Evolutionary conservation across 257 asterid genomes (phyloP).

Genomic region (Plantago elongata): DNA sequence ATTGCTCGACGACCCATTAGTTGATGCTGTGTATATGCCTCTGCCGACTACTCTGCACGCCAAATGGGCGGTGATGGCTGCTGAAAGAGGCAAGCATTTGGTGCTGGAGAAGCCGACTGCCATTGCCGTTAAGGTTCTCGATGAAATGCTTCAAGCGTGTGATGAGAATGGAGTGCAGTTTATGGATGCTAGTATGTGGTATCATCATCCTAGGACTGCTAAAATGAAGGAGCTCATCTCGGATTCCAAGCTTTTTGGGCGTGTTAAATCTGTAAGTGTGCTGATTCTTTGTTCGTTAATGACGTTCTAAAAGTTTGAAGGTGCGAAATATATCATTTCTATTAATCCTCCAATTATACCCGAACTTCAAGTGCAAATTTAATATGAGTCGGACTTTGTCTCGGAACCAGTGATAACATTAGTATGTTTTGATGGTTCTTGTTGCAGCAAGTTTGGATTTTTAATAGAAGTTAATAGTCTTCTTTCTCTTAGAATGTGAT

Average conservation of each 20-base stretch:
- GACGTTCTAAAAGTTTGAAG: no score
- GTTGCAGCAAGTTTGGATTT: no score
- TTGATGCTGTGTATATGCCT: slow-evolving; percentile 80
- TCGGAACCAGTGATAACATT: no score
- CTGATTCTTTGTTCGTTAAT: not conserved
- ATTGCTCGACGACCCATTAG: slow-evolving; percentile 57
- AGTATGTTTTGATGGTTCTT: no score
- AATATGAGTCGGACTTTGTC: no score
- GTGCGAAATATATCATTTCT: no score
- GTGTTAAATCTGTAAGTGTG: slow-evolving; percentile 47
- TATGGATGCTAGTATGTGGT: slow-evolving; percentile 93
- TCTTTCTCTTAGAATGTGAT: not conserved
- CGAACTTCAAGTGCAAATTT: no score
- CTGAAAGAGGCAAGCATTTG: slow-evolving; percentile 63
- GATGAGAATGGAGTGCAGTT: slow-evolving; percentile 61
- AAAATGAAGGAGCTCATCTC: slow-evolving; percentile 52
- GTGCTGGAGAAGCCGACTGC: slow-evolving; percentile 80
- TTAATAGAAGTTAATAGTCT: not conserved
- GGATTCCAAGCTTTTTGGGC: slow-evolving; percentile 44
- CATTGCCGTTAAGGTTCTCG: slow-evolving; percentile 22
- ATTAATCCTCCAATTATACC: no score
- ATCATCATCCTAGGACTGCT: slow-evolving; percentile 79
- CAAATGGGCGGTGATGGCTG: slow-evolving; percentile 70
- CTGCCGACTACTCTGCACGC: slow-evolving; percentile 65
- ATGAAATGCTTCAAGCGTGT: slow-evolving; percentile 45